These are phyloP conservation scores for Pythium folliculosum DNA, from an alignment of 352 stramenopile genomes.

Conservation along the genomic window DNA sequence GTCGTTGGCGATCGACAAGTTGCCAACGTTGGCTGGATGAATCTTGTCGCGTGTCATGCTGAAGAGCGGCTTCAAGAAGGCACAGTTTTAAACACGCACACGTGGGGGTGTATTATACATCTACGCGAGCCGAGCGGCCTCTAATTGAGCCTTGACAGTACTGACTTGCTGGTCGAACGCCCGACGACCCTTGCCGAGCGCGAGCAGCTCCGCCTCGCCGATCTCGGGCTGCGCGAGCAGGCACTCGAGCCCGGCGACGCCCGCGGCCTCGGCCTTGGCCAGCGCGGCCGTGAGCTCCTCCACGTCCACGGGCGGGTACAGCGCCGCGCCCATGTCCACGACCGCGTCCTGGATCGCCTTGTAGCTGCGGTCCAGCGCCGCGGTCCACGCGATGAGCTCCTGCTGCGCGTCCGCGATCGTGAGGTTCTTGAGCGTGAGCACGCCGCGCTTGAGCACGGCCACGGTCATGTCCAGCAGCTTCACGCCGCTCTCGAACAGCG, in stretches of 20 bases:
- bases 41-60: neutral
- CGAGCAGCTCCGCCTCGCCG: conserved; percentile 34
- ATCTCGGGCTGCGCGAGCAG: conserved; percentile 59
- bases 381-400: conserved; percentile 72
- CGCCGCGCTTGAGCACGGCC: conserved; percentile 77
- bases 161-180: conserved; percentile 62
- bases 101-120: conserved; percentile 21
- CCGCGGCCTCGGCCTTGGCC: conserved; percentile 34
- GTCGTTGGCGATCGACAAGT: conserved; percentile 18
- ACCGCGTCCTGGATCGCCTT: conserved; percentile 59
- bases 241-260: conserved; percentile 43
- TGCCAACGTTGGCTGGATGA: neutral
- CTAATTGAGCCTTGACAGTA: conserved; percentile 59
- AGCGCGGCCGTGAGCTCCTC: conserved; percentile 56
- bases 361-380: conserved; percentile 65
- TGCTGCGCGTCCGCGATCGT: conserved; percentile 58
- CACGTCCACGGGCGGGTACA: conserved; percentile 74
- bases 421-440: conserved; percentile 79
- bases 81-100: conserved; percentile 8
- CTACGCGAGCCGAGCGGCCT: conserved; percentile 29
- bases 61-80: neutral
- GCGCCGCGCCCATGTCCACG: conserved; percentile 80
- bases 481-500: conserved; percentile 63
- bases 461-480: conserved; percentile 75
- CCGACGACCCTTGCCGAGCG: conserved; percentile 43